Base-by-base conservation (phyloP, 768 basidiomycete genomes). In the Erythrobasidium yunnanense region DNA sequence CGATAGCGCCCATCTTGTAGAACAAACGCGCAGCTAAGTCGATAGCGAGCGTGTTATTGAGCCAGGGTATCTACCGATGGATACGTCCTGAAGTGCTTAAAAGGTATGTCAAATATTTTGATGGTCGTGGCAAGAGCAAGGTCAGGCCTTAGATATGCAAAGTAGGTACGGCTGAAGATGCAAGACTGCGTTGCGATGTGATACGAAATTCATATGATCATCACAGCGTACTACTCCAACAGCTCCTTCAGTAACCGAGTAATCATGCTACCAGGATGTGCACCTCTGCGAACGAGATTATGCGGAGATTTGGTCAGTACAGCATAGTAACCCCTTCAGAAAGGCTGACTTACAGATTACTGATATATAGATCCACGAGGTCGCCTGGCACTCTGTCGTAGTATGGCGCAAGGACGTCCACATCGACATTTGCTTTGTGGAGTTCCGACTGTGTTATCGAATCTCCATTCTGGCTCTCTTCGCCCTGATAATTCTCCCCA, bases 331-430 rank as follows among this genome's bases (percentile, higher is more conserved):
- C 1, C 1, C n/a, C 33, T 27, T 42, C 20, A 55, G 42, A 22
- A 55, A 33, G 38, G 34, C 34, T 23, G 8, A 77, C 92, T 80
- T 76, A 96, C 93, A 96, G 88, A 71, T 99, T 97, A 13, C 91
- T 96, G 72, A 99, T 88, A 76, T 88, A 93, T 13, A 89, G 87
- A 73, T 90, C 87, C 62, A 99, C 83, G 69, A 96, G 77, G 74
- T 96, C 91, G 22, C 91, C 91, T 56, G 84, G 81, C 42, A 99
- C 87, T 76, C 93, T 92, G 77, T 99, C 95, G 74, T 87, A 97
- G 75, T 88, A 90, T n/a, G 92, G 91, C 74, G 92, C 93, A 49
- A 92, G 79, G 7, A 93, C 90, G 70, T 95, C 90, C 15, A 92
- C 35, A 23, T 63, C 49, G 11, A 46, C 60, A 20, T 30, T 29